A percentile compares a stretch with the other conserved stretches of the same genome.
Evolutionary conservation across 1,139 yeast genomes (phyloP).

Genomic region (Yamadazyma trypodendri): DNA sequence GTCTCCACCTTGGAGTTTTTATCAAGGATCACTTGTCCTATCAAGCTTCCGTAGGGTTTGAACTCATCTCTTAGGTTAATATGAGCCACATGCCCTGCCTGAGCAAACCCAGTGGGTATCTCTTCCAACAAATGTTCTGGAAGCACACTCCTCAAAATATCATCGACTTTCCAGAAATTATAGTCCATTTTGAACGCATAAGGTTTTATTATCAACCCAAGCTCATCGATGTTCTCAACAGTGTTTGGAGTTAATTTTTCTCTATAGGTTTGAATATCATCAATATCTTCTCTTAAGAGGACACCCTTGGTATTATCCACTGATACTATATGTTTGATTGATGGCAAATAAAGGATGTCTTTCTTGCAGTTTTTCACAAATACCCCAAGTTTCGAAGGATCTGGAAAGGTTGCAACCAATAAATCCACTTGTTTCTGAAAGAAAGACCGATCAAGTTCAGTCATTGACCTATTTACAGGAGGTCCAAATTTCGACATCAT

Average conservation of each 20-base stretch:
- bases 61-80: constrained; percentile 81
- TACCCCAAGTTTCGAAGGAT: constrained; percentile 58
- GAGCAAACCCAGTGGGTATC: constrained; percentile 87
- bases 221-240: constrained; percentile 43
- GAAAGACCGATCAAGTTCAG: constrained; percentile 58
- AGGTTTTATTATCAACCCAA: constrained; percentile 47
- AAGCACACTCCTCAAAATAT: constrained; percentile 69
- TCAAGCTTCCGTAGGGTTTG: constrained; percentile 74
- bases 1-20: constrained; percentile 78
- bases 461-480: constrained; percentile 70
- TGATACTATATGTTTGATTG: constrained; percentile 63
- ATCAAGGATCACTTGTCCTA: constrained; percentile 89
- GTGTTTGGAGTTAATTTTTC: constrained; percentile 43
- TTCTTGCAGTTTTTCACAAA: constrained; percentile 53
- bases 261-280: constrained; percentile 35
- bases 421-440: constrained; percentile 58
- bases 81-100: constrained; percentile 96
- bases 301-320: constrained; percentile 57
- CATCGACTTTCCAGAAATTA: constrained; percentile 86
- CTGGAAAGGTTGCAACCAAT: constrained; percentile 66
- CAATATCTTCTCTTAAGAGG: constrained; percentile 54
- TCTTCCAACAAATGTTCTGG: constrained; percentile 73
- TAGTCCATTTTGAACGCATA: constrained; percentile 64
- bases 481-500: constrained; percentile 49
- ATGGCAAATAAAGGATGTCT: constrained; percentile 62